Percentiles rank a stretch among this genome's conserved stretches.
These are phyloP conservation scores for Suhomyces kunorum DNA, from an alignment of 1,139 yeast genomes.

Conservation along the genomic window DNA sequence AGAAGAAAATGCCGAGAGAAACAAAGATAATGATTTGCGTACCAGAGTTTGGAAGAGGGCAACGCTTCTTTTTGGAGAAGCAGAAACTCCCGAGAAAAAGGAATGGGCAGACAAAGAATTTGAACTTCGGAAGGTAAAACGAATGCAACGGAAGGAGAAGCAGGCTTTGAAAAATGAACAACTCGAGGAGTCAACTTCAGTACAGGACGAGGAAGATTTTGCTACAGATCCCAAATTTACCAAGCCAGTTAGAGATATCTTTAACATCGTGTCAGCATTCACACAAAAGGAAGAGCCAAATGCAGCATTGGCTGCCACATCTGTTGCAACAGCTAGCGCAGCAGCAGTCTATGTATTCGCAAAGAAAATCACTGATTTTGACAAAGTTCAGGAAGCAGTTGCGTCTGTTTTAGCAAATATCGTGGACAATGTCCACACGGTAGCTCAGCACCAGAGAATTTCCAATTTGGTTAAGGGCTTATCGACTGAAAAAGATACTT, in stretches of 20 bases:
- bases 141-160: constrained; percentile 41
- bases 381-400: constrained; percentile 25
- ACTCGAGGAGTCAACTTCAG: constrained; percentile 7
- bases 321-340: constrained; percentile 40
- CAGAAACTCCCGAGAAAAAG: constrained; percentile 52
- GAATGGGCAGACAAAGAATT: constrained; percentile 81
- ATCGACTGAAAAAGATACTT: background rate
- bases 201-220: constrained; percentile 9
- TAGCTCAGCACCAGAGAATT: constrained; percentile 33
- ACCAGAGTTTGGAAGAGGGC: constrained; percentile 79
- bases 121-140: constrained; percentile 59
- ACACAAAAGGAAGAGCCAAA: constrained; percentile 38
- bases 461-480: constrained; percentile 36
- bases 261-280: constrained; percentile 38
- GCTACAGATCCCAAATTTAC: constrained; percentile 25
- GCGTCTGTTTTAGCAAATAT: constrained; percentile 32
- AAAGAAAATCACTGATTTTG: constrained; percentile 16
- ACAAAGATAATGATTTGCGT: constrained; percentile 83
- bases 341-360: constrained; percentile 35
- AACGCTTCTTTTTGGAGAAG: constrained; percentile 60
- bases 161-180: constrained; percentile 10
- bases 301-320: constrained; percentile 42
- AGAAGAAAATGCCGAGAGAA: constrained; percentile 74
- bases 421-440: constrained; percentile 27
- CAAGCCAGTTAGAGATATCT: constrained; percentile 36